Base-by-base conservation (phyloP, 352 stramenopile genomes). In the Phytophthora citricola region DNA sequence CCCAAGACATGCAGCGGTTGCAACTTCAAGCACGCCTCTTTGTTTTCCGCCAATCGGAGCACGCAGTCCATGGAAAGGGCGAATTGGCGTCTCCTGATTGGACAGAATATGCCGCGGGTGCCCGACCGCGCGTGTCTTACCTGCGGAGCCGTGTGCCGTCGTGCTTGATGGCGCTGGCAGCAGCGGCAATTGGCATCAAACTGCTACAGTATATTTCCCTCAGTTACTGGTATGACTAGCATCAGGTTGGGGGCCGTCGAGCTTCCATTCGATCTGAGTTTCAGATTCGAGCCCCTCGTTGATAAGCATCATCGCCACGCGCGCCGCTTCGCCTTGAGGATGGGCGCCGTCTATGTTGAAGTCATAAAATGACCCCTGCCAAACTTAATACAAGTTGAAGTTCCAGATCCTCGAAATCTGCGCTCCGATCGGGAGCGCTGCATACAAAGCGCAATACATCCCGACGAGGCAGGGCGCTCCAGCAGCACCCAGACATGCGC, bases 301-400 rank as follows among this genome's bases (percentile, higher is more conserved):
- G 43, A 47, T 55, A 38, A 36, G 27, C 29, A 65, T 40, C 52
- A 69, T 64, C 44, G 50, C 41, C 58, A 51, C 52, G 15, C 36
- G 71, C 75, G 67, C 64, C 75, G 63, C 67, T 75, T 78, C 71
- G 62, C 48, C 57, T 17, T 15, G 45, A 29, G 34, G 54, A 53
- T 58, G 49, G 50, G 32, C 41, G 31, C 4, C 46, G 41, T 56
- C 46, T 57, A 64, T 74, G 71, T 83, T 84, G 75, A 84, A 84
- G 73, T 58, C 53, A 59, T 41, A 41, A 43, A 22, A 47, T 22
- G 52, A 17, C 43, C 67, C 75, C 75, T 79, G 43, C 51, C 49
- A 78, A 57, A 87, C 14, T 58, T 71, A 31, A 83, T 87, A 71
- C 58, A 61, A 49, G 39, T 83, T 83, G 74, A 85, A 85, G 77